Percentiles rank a stretch among this genome's conserved stretches.
Conservation (phyloP, 2,329 filamentous ascomycete genomes). For the Diaporthe batatas region DNA sequence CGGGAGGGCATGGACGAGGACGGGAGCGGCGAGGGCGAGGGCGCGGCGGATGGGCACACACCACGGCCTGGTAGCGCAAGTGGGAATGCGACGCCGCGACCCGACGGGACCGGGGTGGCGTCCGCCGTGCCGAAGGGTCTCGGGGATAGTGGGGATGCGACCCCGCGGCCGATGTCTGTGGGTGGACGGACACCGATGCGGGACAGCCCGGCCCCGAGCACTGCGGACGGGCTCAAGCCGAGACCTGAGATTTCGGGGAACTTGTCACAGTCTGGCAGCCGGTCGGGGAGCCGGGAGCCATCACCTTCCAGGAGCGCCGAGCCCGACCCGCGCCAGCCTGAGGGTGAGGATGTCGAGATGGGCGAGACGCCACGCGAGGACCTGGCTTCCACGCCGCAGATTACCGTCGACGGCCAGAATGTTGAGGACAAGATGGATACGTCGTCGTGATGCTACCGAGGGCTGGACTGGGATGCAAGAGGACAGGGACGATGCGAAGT, state of each 20-base stretch:
- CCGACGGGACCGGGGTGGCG: slow-evolving; percentile 57
- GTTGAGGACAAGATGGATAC: slow-evolving; percentile 77
- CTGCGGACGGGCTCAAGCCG: slow-evolving; percentile 51
- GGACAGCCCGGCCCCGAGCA: slow-evolving; percentile 51
- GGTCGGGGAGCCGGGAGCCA: slow-evolving; percentile 54
- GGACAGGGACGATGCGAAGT: neutral
- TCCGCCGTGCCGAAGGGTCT: slow-evolving; percentile 42
- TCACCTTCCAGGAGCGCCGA: slow-evolving; percentile 52
- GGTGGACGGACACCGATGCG: slow-evolving; percentile 49
- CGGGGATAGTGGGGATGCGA: slow-evolving; percentile 45
- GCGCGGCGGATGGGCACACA: slow-evolving; percentile 63
- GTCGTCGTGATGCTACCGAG: slow-evolving; percentile 48
- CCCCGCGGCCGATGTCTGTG: slow-evolving; percentile 47
- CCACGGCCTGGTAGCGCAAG: slow-evolving; percentile 64
- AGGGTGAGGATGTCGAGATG: slow-evolving; percentile 72
- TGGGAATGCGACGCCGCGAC: slow-evolving; percentile 64
- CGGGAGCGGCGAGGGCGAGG: slow-evolving; percentile 57
- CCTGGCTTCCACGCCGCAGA: slow-evolving; percentile 61
- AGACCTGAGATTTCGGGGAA: slow-evolving; percentile 48
- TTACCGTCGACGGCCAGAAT: slow-evolving; percentile 64
- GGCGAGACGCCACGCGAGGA: slow-evolving; percentile 67
- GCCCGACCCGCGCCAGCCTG: slow-evolving; percentile 44
- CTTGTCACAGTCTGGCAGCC: slow-evolving; percentile 56
- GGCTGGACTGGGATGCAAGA: neutral
- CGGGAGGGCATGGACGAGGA: slow-evolving; percentile 85